These are phyloP conservation scores for Saccharum spontaneum DNA, from an alignment of 176 grass and related monocot species.

Conservation along the genomic window DNA sequence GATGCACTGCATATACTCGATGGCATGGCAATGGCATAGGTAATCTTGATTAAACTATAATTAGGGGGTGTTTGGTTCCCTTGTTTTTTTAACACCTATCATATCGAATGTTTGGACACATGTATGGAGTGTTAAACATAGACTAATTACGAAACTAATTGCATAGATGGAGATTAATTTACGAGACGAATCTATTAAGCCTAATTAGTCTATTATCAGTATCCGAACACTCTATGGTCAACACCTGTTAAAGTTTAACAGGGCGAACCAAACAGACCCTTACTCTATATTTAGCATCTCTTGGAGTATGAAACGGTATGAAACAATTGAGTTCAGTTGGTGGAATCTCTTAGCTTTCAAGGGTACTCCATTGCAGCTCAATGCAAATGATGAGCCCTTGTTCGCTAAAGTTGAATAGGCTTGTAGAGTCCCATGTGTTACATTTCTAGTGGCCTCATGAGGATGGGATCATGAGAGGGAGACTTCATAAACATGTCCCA, in stretches of 20 bases:
- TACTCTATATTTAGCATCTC: conserved; percentile 41
- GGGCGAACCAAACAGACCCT: no score
- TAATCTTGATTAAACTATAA: conserved; percentile 20
- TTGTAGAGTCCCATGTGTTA: background rate
- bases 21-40: background rate
- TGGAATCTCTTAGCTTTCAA: conserved; percentile 7
- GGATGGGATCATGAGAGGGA: background rate
- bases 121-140: no score
- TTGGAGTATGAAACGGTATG: conserved; percentile 25
- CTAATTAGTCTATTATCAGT: no score
- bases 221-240: no score
- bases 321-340: background rate
- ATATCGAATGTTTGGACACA: no score
- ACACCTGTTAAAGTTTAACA: no score
- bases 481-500: background rate
- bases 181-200: no score
- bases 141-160: no score
- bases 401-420: conserved; percentile 14
- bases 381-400: conserved; percentile 29
- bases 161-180: no score
- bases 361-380: conserved; percentile 30
- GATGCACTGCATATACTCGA: background rate
- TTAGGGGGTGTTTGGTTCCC: no score
- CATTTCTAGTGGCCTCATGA: background rate
- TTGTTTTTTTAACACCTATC: no score